phyloP scores from a whole-genome alignment of 2,329 filamentous ascomycete species.

The Claviceps sp. region DNA sequence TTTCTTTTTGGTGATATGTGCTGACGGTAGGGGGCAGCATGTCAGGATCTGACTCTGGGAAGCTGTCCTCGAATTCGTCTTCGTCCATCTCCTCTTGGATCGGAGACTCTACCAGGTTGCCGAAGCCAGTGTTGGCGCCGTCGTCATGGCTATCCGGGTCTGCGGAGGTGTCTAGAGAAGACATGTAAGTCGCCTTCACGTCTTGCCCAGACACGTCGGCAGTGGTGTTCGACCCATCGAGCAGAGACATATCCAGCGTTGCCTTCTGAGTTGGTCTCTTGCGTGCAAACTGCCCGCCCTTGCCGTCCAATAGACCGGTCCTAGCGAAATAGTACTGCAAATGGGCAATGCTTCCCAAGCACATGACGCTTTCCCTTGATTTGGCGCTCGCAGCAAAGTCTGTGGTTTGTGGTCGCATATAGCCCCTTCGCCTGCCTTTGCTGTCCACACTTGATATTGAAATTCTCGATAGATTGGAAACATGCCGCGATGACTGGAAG shows the following conservation, averaged over 20 bases:
- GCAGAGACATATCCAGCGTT: conserved; percentile 43
- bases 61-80: conserved; percentile 41
- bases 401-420: conserved; percentile 75
- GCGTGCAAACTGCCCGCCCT: conserved; percentile 72
- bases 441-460: conserved; percentile 32
- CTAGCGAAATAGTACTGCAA: conserved; percentile 97
- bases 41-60: conserved; percentile 52
- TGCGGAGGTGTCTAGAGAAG: conserved; percentile 46
- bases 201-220: conserved; percentile 33
- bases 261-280: conserved; percentile 49
- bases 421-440: conserved; percentile 53
- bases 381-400: conserved; percentile 83
- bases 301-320: conserved; percentile 85
- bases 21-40: conserved; percentile 96
- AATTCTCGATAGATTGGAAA: conserved; percentile 25
- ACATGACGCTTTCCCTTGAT: conserved; percentile 89
- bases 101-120: conserved; percentile 31
- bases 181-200: conserved; percentile 45
- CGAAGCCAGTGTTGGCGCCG: conserved; percentile 16
- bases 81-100: conserved; percentile 28
- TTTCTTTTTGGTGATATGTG: conserved; percentile 80
- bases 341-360: conserved; percentile 89
- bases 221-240: conserved; percentile 23
- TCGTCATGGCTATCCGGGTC: conserved; percentile 32
- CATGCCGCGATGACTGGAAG: conserved; percentile 29